Conservation (phyloP, 2,329 filamentous ascomycete species). For the Colletotrichum navitas region DNA sequence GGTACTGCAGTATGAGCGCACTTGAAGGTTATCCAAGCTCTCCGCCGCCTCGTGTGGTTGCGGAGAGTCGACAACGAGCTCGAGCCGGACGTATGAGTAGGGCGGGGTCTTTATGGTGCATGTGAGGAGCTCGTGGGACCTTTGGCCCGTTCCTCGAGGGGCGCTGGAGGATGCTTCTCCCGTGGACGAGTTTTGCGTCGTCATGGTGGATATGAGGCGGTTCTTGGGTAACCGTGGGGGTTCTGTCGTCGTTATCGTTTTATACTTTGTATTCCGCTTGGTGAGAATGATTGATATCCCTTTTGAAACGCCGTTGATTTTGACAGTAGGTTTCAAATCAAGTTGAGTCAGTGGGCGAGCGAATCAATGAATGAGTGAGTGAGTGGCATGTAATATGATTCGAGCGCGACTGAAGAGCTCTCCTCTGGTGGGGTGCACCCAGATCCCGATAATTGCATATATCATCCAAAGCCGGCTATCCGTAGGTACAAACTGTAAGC, state of each 20-base stretch:
- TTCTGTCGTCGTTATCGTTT: not conserved
- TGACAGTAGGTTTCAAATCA: not conserved
- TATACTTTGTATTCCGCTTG: not conserved
- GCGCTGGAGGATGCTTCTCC: conserved; percentile 13
- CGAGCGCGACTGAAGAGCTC: conserved; percentile 24
- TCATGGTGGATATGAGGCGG: conserved; percentile 16
- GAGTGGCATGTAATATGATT: conserved; percentile 35
- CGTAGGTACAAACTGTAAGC: not conserved
- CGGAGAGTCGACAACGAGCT: conserved; percentile 54
- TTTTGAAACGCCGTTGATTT: not conserved
- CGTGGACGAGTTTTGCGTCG: conserved; percentile 26
- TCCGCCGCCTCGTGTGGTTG: conserved; percentile 15
- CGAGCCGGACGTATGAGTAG: conserved; percentile 70
- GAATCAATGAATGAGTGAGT: not conserved
- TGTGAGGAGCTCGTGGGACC: conserved; percentile 64
- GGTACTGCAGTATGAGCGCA: conserved; percentile 71
- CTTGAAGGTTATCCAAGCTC: conserved; percentile 71
- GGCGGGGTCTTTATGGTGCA: conserved; percentile 64
- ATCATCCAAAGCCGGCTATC: not conserved
- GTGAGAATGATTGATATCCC: too few species aligned
- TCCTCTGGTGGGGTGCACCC: conserved; percentile 6
- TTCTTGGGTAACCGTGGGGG: not conserved
- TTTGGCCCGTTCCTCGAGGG: conserved; percentile 22
- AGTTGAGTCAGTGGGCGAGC: not conserved
- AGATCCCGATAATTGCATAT: conserved; percentile 15